Conservation (phyloP, 305 asterid genomes). For the Plantago rigida region DNA sequence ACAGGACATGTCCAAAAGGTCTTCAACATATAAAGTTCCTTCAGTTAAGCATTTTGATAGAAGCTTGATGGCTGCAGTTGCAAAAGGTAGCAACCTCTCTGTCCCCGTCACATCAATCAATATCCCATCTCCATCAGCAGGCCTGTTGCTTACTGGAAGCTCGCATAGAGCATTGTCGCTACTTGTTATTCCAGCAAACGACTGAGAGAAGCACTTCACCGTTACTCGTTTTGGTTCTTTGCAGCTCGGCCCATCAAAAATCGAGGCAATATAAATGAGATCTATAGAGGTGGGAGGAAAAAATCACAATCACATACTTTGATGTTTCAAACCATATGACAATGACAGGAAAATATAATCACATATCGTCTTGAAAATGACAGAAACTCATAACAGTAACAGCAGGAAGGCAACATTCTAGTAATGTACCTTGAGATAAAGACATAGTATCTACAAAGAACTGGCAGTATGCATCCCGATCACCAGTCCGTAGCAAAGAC, state of each 20-base stretch:
- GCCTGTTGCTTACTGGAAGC: slow-evolving; percentile 48
- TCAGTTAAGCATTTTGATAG: slow-evolving; percentile 71
- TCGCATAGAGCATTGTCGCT: slow-evolving; percentile 48
- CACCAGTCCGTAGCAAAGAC: slow-evolving; percentile 73
- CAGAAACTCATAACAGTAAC: not conserved
- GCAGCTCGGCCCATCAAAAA: slow-evolving; percentile 31
- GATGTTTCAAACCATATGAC: not conserved
- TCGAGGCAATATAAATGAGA: slow-evolving; percentile 47
- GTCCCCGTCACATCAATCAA: slow-evolving; percentile 58
- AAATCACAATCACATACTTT: not conserved
- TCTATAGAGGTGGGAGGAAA: slow-evolving; percentile 33
- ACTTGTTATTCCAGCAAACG: slow-evolving; percentile 45
- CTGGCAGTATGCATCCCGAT: slow-evolving; percentile 71
- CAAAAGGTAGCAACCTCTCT: slow-evolving; percentile 68
- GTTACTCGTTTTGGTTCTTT: slow-evolving; percentile 37
- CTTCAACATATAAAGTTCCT: slow-evolving; percentile 84
- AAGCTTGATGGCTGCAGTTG: slow-evolving; percentile 70
- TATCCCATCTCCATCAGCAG: slow-evolving; percentile 55
- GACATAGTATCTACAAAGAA: slow-evolving; percentile 66
- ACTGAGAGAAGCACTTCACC: slow-evolving; percentile 48
- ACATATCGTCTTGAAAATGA: not conserved
- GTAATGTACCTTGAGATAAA: slow-evolving; percentile 53
- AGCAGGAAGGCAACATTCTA: not conserved
- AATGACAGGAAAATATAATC: no score
- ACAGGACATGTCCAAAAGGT: slow-evolving; percentile 62